Evolutionary conservation across 495 filamentous ascomycete species (phyloP).

Genomic region (Aspergillus steynii): DNA sequence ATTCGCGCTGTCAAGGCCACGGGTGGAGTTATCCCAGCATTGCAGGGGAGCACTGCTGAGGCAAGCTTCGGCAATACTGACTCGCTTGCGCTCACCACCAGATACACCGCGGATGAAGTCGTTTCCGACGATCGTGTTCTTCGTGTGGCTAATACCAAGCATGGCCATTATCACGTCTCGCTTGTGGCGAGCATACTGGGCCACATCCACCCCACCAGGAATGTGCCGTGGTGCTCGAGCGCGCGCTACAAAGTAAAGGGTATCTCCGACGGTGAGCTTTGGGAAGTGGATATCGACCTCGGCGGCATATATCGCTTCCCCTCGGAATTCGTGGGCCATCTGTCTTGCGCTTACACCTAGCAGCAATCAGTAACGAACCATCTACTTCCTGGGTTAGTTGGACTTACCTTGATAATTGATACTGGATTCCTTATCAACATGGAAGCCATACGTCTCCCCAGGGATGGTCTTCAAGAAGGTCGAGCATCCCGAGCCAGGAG

Average conservation of each 20-base stretch:
- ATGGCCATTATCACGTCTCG: slow-evolving; percentile 65
- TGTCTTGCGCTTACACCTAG: slow-evolving; percentile 53
- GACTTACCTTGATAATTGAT: slow-evolving; percentile 77
- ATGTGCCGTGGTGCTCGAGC: slow-evolving; percentile 51
- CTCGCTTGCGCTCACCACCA: slow-evolving; percentile 80
- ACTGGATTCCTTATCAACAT: slow-evolving; percentile 57
- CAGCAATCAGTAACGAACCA: too few species aligned
- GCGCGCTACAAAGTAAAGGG: slow-evolving; percentile 60
- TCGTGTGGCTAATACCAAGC: slow-evolving; percentile 57
- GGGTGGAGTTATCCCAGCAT: slow-evolving; percentile 86
- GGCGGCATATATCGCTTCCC: slow-evolving; percentile 64
- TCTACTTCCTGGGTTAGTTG: slow-evolving; percentile 8
- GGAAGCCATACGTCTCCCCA: slow-evolving; percentile 72
- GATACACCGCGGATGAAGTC: slow-evolving; percentile 82
- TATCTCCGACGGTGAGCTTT: slow-evolving; percentile 65
- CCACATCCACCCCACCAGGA: slow-evolving; percentile 47
- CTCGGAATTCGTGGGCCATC: slow-evolving; percentile 67
- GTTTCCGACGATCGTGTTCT: slow-evolving; percentile 63
- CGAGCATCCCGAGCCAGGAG: slow-evolving; percentile 68
- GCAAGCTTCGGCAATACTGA: slow-evolving; percentile 60
- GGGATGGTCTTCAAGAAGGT: slow-evolving; percentile 74
- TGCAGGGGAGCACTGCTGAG: slow-evolving; percentile 71
- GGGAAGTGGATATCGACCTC: slow-evolving; percentile 70
- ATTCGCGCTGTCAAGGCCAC: slow-evolving; percentile 82
- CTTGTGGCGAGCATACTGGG: slow-evolving; percentile 52